Evolutionary conservation across 2,329 filamentous ascomycete genomes (phyloP).

Genomic region (Aspergillus hiratsukae): DNA sequence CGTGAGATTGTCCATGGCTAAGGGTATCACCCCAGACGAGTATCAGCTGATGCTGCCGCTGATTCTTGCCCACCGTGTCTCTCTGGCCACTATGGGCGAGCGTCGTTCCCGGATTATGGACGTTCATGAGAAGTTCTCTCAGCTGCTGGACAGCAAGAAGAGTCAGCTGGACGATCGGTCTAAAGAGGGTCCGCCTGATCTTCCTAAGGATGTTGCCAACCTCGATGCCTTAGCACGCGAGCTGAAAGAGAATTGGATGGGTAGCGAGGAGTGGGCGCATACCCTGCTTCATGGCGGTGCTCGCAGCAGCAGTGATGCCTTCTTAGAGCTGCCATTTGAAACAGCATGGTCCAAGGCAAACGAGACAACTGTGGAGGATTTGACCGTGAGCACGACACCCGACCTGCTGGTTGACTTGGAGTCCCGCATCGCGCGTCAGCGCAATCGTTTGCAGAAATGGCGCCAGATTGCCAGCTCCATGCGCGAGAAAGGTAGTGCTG

Average conservation of each 20-base stretch:
- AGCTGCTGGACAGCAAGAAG: constrained; percentile 61
- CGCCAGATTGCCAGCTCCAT: constrained; percentile 55
- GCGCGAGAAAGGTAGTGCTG: constrained; percentile 14
- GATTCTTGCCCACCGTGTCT: constrained; percentile 67
- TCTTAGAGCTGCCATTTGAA: constrained; percentile 65
- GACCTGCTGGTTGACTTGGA: constrained; percentile 65
- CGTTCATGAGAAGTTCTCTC: constrained; percentile 60
- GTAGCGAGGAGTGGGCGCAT: constrained; percentile 69
- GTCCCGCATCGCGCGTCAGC: constrained; percentile 61
- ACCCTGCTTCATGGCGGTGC: constrained; percentile 64
- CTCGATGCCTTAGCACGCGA: constrained; percentile 38
- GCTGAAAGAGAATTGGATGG: constrained; percentile 70
- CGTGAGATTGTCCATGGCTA: constrained; percentile 54
- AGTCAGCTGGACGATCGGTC: constrained; percentile 44
- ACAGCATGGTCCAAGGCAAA: constrained; percentile 67
- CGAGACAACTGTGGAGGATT: constrained; percentile 49
- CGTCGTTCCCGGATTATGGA: constrained; percentile 57
- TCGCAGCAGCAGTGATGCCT: constrained; percentile 51
- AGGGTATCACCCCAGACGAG: constrained; percentile 26
- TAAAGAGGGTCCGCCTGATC: constrained; percentile 19
- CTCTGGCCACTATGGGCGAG: constrained; percentile 56
- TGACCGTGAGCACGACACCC: constrained; percentile 16
- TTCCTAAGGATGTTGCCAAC: constrained; percentile 39
- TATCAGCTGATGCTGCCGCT: constrained; percentile 55
- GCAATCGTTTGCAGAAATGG: constrained; percentile 67